phyloP scores from a whole-genome alignment of 768 basidiomycete genomes.

The Peribolospora baueri region DNA sequence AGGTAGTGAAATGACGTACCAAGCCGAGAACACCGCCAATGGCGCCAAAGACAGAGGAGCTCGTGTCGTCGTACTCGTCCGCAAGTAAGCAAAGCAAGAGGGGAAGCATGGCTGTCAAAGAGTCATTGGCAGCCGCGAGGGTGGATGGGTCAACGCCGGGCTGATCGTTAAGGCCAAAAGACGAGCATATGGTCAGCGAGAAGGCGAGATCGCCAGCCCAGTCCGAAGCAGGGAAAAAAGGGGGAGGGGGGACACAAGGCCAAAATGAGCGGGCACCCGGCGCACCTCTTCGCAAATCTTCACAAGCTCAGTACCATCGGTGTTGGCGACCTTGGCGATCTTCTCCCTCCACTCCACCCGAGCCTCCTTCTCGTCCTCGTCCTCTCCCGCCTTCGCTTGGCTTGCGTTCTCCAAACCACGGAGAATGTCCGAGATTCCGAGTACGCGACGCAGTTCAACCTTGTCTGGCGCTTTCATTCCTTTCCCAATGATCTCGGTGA shows the following conservation, averaged over 20 bases:
- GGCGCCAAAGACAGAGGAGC: conserved; percentile 58
- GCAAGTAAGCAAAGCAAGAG: conserved; percentile 68
- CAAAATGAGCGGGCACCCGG: conserved; percentile 1
- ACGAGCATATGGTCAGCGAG: neutral
- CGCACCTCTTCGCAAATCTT: conserved; percentile 56
- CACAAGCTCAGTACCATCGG: conserved; percentile 52
- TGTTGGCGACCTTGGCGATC: conserved; percentile 57
- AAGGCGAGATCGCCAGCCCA: neutral
- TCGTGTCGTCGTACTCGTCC: conserved; percentile 73
- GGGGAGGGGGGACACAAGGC: neutral
- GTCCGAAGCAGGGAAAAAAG: neutral
- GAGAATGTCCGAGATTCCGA: conserved; percentile 30
- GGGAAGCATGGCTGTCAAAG: conserved; percentile 29
- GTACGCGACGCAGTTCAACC: conserved; percentile 63
- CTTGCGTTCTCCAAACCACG: conserved; percentile 38
- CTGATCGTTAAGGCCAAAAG: neutral
- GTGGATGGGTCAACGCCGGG: neutral
- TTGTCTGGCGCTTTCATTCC: conserved; percentile 78
- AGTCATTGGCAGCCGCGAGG: neutral
- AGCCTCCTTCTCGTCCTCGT: conserved; percentile 71
- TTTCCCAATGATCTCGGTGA: conserved; percentile 66
- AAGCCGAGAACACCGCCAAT: conserved; percentile 45
- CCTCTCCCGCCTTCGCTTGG: conserved; percentile 39
- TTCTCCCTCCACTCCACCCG: conserved; percentile 33
- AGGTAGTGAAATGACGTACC: conserved; percentile 26